Evolutionary conservation across 345 rosid genomes (phyloP), one percentile per base, ranked within the genome.

Genomic region (Alliaria petiolata): DNA sequence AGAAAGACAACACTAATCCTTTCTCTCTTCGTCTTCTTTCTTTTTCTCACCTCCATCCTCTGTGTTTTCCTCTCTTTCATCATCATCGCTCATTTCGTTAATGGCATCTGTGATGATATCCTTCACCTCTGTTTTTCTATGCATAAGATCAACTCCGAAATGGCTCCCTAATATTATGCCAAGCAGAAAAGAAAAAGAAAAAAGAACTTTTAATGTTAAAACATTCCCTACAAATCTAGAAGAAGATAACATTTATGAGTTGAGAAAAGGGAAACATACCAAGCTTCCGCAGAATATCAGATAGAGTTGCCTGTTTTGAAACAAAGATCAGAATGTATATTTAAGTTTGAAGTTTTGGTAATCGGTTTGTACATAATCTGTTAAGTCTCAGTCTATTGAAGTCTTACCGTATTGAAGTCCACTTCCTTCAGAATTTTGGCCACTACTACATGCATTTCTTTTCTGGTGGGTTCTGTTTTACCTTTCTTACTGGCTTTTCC

Each of bases 61-160:
- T 8, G 69, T 87, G 47, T 80, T 85, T 22, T 85, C 91, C 14
- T 55, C 88, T 16, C 79, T 89, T 15, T 89, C 92, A 16, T 89
- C 96, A 16, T 86, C 96, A 58, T 84, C 93, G 15, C 85, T 80
- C 99, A 95, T 95, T 65, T 80, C 85, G 53, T 83, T 86, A 72
- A 95, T 89, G 49, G 87, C 97, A 50, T 95, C 97, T 13, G 93
- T 88, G 51, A 95, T 88, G 39, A 91, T 84, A 53, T 88, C 97
- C 75, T 95, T 95, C 47, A 95, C 96, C 80, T 95, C 99, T 17
- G 84, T 78, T 82, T 95, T 95, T 71, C 97, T 86, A 72, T 86
- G 85, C 91, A 86, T 81, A 55, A 95, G 82, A 81, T 91, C 93
- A 67, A 89, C 75, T 15, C 81, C 84, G 30, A 95, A 95, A 78